Percentiles rank a stretch among this genome's conserved stretches.
Conservation (phyloP, 106 monocot species). For the Agapanthus africanus region DNA sequence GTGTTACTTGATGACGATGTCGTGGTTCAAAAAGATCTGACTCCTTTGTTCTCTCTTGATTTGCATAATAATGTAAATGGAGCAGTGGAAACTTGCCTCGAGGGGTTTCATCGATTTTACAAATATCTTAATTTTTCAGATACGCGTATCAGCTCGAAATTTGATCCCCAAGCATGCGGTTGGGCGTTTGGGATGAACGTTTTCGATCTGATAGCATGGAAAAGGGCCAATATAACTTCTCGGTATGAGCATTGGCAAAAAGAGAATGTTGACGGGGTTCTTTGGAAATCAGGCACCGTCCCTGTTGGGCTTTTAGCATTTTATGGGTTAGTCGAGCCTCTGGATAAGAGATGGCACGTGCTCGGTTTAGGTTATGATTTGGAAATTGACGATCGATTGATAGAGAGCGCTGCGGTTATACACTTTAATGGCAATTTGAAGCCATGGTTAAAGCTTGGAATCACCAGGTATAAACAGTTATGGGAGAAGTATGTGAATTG, state of each 20-base stretch:
- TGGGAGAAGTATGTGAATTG: constrained; percentile 38
- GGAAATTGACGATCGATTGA: constrained; percentile 45
- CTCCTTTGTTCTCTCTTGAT: constrained; percentile 34
- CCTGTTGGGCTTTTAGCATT: constrained; percentile 40
- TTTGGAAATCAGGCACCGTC: constrained; percentile 43
- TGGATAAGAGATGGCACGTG: constrained; percentile 56
- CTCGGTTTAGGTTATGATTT: constrained; percentile 40
- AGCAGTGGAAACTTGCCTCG: constrained; percentile 54
- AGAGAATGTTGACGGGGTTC: constrained; percentile 31
- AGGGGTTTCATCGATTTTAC: constrained; percentile 44
- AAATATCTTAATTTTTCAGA: constrained; percentile 50
- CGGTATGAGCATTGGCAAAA: constrained; percentile 44
- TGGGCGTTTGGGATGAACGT: constrained; percentile 60
- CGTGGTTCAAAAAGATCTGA: constrained; percentile 52
- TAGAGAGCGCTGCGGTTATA: constrained; percentile 44
- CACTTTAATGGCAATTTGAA: constrained; percentile 54
- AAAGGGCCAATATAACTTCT: constrained; percentile 32
- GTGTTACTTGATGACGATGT: constrained; percentile 54
- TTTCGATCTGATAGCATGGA: constrained; percentile 52
- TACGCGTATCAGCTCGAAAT: constrained; percentile 31
- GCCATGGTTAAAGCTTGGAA: constrained; percentile 45
- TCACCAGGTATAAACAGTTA: constrained; percentile 28
- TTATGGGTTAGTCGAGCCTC: constrained; percentile 42
- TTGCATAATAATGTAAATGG: constrained; percentile 51
- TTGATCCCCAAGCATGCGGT: constrained; percentile 51